Conservation (phyloP, 1,139 yeast species). For the Ogataea hybrid region DNA sequence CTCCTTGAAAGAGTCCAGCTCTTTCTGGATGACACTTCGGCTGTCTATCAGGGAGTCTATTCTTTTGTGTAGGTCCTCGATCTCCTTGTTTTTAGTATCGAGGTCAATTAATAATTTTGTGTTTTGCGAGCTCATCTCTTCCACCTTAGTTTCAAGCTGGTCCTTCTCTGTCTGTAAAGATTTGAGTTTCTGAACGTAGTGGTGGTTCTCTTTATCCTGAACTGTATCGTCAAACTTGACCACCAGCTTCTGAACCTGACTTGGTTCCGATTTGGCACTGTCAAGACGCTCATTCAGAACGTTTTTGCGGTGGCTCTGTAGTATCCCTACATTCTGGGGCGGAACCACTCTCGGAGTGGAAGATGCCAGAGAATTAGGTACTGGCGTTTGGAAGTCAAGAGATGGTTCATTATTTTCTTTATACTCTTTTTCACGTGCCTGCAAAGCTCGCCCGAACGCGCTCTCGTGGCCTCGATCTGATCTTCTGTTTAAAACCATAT, state of each 20-base stretch:
- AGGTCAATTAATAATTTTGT: not conserved
- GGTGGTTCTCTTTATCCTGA: not conserved
- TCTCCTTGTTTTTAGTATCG: not conserved
- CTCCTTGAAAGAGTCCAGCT: slow-evolving; percentile 2
- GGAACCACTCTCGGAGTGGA: slow-evolving; percentile 12
- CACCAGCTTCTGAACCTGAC: slow-evolving; percentile 1
- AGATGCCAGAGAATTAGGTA: slow-evolving; percentile 12
- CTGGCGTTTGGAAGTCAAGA: slow-evolving; percentile 12
- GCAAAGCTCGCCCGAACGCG: slow-evolving; percentile 5
- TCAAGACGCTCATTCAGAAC: slow-evolving; percentile 1
- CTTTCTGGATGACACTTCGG: not conserved
- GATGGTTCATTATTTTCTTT: not conserved
- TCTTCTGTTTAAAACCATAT: not conserved
- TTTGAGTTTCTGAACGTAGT: not conserved
- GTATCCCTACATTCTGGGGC: not conserved
- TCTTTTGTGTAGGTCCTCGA: not conserved
- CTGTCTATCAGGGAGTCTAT: not conserved
- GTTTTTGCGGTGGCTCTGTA: not conserved
- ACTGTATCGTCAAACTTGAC: not conserved
- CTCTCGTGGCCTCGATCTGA: slow-evolving; percentile 7
- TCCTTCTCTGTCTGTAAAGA: not conserved
- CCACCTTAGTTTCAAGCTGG: not conserved
- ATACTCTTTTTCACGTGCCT: not conserved
- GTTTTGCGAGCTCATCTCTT: not conserved
- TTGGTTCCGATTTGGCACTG: not conserved